Evolutionary conservation across 371 early-diverging fungal species (phyloP).

Genomic region (Conidiobolus coronatus): DNA sequence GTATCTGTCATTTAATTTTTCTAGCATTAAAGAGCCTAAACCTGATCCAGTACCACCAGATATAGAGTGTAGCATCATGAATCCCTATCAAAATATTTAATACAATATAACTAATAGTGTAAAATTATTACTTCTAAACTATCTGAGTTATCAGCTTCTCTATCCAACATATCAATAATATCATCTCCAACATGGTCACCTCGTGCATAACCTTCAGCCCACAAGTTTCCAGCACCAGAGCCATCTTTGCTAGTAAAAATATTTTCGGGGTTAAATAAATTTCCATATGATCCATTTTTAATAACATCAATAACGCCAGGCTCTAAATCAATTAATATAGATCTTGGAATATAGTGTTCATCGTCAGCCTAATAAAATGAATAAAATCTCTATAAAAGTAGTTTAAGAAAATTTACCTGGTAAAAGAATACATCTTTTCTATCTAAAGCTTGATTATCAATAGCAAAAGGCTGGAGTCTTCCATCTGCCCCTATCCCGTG

Average conservation of each 20-base stretch:
- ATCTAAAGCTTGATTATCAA: constrained; percentile 50
- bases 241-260: constrained; percentile 73
- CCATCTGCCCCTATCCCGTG: constrained; percentile 77
- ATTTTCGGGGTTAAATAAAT: constrained; percentile 81
- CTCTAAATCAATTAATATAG: constrained; percentile 77
- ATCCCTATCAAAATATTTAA: constrained; percentile 24
- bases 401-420: constrained; percentile 29
- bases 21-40: constrained; percentile 72
- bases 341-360: constrained; percentile 82
- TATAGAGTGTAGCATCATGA: constrained; percentile 78
- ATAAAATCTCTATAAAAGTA: not conserved
- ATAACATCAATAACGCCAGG: constrained; percentile 73
- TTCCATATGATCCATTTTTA: constrained; percentile 37
- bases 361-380: constrained; percentile 53
- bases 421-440: constrained; percentile 98
- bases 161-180: constrained; percentile 79
- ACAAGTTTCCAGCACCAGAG: constrained; percentile 92
- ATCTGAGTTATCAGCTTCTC: constrained; percentile 88
- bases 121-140: constrained; percentile 35
- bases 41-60: constrained; percentile 98
- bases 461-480: constrained; percentile 63
- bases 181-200: constrained; percentile 64
- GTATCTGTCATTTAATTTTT: constrained; percentile 77
- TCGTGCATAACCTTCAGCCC: constrained; percentile 71
- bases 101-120: no score